These are phyloP conservation scores for Alternaria sp. DNA, from an alignment of 2,329 filamentous ascomycete genomes.

Conservation along the genomic window DNA sequence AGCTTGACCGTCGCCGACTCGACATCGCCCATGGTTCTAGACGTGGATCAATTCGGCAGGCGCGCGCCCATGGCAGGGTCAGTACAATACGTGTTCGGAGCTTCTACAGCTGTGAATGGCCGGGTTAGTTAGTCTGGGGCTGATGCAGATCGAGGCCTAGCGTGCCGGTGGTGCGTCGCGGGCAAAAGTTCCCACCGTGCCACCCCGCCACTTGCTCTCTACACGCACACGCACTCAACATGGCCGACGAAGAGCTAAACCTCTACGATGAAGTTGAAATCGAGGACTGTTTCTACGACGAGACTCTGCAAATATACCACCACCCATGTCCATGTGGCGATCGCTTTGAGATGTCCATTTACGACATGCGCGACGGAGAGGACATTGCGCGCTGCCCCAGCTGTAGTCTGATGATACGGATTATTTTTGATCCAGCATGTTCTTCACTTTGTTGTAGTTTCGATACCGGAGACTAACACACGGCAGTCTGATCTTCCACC, in stretches of 20 bases:
- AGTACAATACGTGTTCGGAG: constrained; percentile 15
- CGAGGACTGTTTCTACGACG: constrained; percentile 92
- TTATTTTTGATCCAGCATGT: constrained; percentile 87
- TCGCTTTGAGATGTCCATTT: constrained; percentile 88
- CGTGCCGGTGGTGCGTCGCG: constrained; percentile 22
- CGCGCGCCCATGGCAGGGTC: constrained; percentile 29
- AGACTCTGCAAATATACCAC: constrained; percentile 89
- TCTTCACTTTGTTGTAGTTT: background rate
- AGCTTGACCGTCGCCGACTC: constrained; percentile 74
- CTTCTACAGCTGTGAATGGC: constrained; percentile 16
- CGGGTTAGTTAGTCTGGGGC: constrained; percentile 4
- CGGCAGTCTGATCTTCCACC: constrained; percentile 45
- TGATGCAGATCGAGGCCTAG: constrained; percentile 15
- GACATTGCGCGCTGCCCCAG: constrained; percentile 98
- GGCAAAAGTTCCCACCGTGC: constrained; percentile 14
- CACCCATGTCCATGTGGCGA: constrained; percentile 98
- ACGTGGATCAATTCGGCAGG: constrained; percentile 18
- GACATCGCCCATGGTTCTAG: constrained; percentile 67
- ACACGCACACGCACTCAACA: constrained; percentile 20
- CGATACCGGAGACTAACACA: constrained; percentile 7
- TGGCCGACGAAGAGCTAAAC: constrained; percentile 57
- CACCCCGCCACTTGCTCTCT: constrained; percentile 15
- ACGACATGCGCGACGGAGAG: constrained; percentile 84
- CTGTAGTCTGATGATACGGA: constrained; percentile 94
- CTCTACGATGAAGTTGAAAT: constrained; percentile 99